Evolutionary conservation across 352 stramenopile species (phyloP).

Genomic region (Sclerospora graminicola): DNA sequence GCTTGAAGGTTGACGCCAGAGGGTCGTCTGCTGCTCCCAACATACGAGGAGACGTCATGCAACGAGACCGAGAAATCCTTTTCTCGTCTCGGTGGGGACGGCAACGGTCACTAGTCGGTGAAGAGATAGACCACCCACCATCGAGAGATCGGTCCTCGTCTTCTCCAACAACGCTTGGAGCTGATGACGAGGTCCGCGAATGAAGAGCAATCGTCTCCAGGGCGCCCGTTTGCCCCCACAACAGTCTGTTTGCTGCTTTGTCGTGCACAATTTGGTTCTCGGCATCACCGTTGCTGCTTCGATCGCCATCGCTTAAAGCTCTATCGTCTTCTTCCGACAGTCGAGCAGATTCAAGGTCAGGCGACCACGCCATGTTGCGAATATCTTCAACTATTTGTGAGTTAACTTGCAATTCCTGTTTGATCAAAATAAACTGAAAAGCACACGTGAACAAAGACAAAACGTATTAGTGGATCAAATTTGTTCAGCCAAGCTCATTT

Average conservation of each 20-base stretch:
- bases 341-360: conserved; percentile 4
- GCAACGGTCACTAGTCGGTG: conserved; percentile 3
- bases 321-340: conserved; percentile 16
- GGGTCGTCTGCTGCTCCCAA: conserved; percentile 10
- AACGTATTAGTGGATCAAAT: not conserved
- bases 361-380: conserved; percentile 10
- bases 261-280: conserved; percentile 16
- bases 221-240: conserved; percentile 3
- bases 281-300: conserved; percentile 11
- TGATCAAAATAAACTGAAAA: conserved; percentile 36
- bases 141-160: conserved; percentile 7
- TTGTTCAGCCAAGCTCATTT: not conserved
- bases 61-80: conserved; percentile 10
- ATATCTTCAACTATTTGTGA: conserved; percentile 6
- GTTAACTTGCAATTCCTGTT: conserved; percentile 35
- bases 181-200: conserved; percentile 11
- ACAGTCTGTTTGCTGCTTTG: not conserved
- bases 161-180: conserved; percentile 6
- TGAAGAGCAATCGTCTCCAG: conserved; percentile 6
- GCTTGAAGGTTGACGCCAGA: conserved; percentile 12
- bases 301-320: conserved; percentile 19
- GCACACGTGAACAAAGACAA: not conserved
- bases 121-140: conserved; percentile 16
- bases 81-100: not conserved
- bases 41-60: conserved; percentile 6